Evolutionary conservation across 352 stramenopile species (phyloP).

Genomic region (Phytopythium ostracodes): DNA sequence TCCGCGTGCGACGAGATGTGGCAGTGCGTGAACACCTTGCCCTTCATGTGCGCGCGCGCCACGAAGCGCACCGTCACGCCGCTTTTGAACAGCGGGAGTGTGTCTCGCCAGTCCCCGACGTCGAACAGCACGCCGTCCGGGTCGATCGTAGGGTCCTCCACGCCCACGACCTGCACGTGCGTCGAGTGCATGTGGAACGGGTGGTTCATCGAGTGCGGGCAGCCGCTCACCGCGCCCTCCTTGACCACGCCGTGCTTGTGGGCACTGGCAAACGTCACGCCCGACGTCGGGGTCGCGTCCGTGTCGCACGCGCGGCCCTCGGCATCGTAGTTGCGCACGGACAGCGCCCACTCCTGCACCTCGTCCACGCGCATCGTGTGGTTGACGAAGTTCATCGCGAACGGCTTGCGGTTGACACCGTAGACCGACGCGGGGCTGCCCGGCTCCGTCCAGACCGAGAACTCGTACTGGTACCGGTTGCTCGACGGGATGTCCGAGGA

Average conservation of each 20-base stretch:
- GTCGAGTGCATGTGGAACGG: conserved; percentile 79
- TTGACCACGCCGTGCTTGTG: conserved; percentile 12
- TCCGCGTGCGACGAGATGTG: conserved; percentile 73
- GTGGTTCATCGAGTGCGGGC: conserved; percentile 63
- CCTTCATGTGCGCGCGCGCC: conserved; percentile 57
- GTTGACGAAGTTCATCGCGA: conserved; percentile 44
- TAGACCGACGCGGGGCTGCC: conserved; percentile 28
- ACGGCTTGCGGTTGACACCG: conserved; percentile 59
- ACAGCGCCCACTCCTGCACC: conserved; percentile 63
- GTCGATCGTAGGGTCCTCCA: conserved; percentile 31
- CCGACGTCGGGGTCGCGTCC: conserved; percentile 17
- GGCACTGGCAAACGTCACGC: conserved; percentile 26
- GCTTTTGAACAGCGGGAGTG: conserved; percentile 63
- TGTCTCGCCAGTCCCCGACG: conserved; percentile 73
- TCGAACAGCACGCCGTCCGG: conserved; percentile 52
- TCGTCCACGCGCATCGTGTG: conserved; percentile 69
- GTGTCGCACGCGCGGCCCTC: conserved; percentile 33
- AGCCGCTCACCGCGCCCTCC: conserved; percentile 20
- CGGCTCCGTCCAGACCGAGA: conserved; percentile 68
- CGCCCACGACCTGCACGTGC: conserved; percentile 63
- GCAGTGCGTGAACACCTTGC: conserved; percentile 66
- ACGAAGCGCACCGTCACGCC: conserved; percentile 67
- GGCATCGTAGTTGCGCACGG: conserved; percentile 46
- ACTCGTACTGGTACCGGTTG: conserved; percentile 70
- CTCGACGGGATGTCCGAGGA: conserved; percentile 16